phyloP scores from a whole-genome alignment of 768 basidiomycete genomes.

The Strobilomyces echinocephalus region DNA sequence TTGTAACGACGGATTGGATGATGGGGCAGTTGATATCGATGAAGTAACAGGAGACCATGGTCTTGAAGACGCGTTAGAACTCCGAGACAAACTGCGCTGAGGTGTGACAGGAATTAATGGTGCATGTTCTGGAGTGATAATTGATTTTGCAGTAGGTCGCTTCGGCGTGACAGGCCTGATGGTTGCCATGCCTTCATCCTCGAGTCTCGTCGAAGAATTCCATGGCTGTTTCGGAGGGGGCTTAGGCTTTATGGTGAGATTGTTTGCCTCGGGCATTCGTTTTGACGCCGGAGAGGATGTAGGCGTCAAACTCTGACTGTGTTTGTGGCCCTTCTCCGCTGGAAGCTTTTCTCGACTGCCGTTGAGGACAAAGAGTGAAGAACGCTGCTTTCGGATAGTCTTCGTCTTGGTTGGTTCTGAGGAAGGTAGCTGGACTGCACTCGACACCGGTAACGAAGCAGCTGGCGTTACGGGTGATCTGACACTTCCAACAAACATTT shows the following conservation, averaged over 20 bases:
- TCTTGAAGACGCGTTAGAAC: conserved; percentile 72
- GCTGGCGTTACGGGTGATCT: conserved; percentile 37
- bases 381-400: conserved; percentile 49
- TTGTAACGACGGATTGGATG: conserved; percentile 38
- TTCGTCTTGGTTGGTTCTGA: conserved; percentile 46
- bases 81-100: conserved; percentile 64
- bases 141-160: conserved; percentile 45
- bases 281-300: conserved; percentile 52
- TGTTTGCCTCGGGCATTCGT: conserved; percentile 34
- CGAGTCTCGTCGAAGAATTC: conserved; percentile 81
- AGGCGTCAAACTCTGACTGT: conserved; percentile 68
- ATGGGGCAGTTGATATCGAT: conserved; percentile 64
- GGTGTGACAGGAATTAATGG: conserved; percentile 49
- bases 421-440: conserved; percentile 37
- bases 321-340: conserved; percentile 59
- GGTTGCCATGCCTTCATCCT: conserved; percentile 44
- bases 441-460: conserved; percentile 44
- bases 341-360: conserved; percentile 43
- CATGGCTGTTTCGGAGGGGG: conserved; percentile 49
- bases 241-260: conserved; percentile 39
- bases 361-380: conserved; percentile 59
- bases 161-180: conserved; percentile 49
- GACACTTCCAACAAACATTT: conserved; percentile 53
- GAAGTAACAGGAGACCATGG: conserved; percentile 78
- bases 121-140: conserved; percentile 37